Base-by-base conservation (phyloP, 2,329 filamentous ascomycete genomes). In the Fusarium buxicola region DNA sequence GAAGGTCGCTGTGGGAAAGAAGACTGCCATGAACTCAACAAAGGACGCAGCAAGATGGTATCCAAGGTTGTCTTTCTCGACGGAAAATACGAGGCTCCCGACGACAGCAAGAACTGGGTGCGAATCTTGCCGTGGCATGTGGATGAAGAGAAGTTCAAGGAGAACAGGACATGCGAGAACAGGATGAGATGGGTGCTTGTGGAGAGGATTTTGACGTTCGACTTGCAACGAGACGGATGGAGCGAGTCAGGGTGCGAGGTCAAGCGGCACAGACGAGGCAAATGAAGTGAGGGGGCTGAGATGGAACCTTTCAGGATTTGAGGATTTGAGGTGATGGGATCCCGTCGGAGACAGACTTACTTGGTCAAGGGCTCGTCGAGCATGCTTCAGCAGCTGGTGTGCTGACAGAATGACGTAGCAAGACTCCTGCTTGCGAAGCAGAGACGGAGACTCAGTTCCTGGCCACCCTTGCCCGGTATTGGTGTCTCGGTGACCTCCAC, bases 151-250 rank as follows among this genome's bases (percentile, higher is more conserved):
- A 66, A 69, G 15, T 60, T 63, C 18, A 66, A 70, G 12, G 66
- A 68, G 15, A 71, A 66, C n/a, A 63, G 66, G 12, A 68, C 69
- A 2, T 69, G 65, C 25, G 71, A 72, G 53, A 74, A 77, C 50
- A 65, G 71, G 39, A 74, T 77, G 74, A 70, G 76, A 52, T 78
- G 76, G 76, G 72, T 76, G 27, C 63, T 76, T 18, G 75, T 77
- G 8, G 76, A 78, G 58, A 70, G 76, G 13, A 76, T 73, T 34
- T 58, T 78, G 27, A 77, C 76, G 2, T 77, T 77, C 51, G 75
- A 75, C 7, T 60, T 78, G 32, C 69, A 72, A 12, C 74, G 74
- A 67, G 76, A 77, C 15, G 72, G 69, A n/a, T 69, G 69, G 40
- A 70, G 60, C 15, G 73, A 73, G 34, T 55, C 71, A 15, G 66